A percentile compares a stretch with the other conserved stretches of the same genome.
Evolutionary conservation across 1,284 basidiomycete species (phyloP).

Genomic region (Rugiboletus extremiorientalis): DNA sequence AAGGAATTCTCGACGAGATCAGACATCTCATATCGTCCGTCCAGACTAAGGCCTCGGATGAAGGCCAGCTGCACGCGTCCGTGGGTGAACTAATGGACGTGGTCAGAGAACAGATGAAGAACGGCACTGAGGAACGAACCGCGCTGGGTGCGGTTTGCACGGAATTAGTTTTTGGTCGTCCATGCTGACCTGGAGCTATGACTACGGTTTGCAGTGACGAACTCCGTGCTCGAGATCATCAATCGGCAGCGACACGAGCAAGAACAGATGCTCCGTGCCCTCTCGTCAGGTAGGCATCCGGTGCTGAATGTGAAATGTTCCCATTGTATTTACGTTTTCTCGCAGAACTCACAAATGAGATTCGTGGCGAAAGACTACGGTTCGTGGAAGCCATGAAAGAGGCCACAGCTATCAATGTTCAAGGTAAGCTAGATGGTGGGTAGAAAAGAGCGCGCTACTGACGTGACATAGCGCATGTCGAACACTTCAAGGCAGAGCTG

Average conservation of each 20-base stretch:
- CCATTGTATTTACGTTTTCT: background rate
- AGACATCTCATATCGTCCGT: slow-evolving; percentile 26
- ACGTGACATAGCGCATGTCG: slow-evolving; percentile 63
- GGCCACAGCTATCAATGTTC: slow-evolving; percentile 82
- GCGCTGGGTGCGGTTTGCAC: slow-evolving; percentile 27
- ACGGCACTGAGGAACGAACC: slow-evolving; percentile 24
- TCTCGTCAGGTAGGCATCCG: slow-evolving; percentile 55
- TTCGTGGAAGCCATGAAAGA: slow-evolving; percentile 92
- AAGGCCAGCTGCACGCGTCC: slow-evolving; percentile 23
- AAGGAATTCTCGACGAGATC: slow-evolving; percentile 28
- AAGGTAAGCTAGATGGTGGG: slow-evolving; percentile 47
- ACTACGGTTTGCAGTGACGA: slow-evolving; percentile 42
- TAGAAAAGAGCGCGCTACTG: slow-evolving; percentile 3
- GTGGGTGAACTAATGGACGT: slow-evolving; percentile 27
- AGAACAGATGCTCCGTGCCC: slow-evolving; percentile 59
- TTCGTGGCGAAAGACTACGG: slow-evolving; percentile 77
- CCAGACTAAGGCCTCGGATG: slow-evolving; percentile 19
- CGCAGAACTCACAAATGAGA: slow-evolving; percentile 75
- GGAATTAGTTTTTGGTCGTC: background rate
- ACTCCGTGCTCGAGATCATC: slow-evolving; percentile 59
- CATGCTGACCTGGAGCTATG: background rate
- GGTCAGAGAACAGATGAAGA: slow-evolving; percentile 31
- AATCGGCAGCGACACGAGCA: slow-evolving; percentile 70
- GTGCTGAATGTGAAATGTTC: background rate
- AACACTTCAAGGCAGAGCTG: slow-evolving; percentile 80